These are phyloP conservation scores for Rubroshorea leprosula DNA, from an alignment of 345 rosid genomes.

Conservation along the genomic window DNA sequence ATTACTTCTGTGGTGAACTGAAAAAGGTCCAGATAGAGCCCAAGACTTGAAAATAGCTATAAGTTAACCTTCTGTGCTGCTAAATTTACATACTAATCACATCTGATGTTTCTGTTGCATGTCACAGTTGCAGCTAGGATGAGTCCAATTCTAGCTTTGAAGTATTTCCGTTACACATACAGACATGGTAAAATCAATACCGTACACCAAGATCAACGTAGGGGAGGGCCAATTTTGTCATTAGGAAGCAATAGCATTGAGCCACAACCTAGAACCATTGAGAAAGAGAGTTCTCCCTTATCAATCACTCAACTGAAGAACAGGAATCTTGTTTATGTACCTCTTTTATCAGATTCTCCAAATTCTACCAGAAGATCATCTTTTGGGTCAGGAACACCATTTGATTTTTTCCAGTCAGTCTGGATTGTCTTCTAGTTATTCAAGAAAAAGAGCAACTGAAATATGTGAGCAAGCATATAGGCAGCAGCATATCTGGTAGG, in stretches of 20 bases:
- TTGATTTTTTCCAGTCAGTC: slow-evolving; percentile 78
- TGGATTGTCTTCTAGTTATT: slow-evolving; percentile 55
- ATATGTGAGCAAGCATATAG: slow-evolving; percentile 5
- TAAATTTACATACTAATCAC: slow-evolving; percentile 47
- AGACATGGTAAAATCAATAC: slow-evolving; percentile 87
- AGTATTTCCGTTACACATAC: slow-evolving; percentile 80
- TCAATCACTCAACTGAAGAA: slow-evolving; percentile 63
- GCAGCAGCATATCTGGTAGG: background rate
- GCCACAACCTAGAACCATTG: slow-evolving; percentile 49
- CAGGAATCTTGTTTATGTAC: slow-evolving; percentile 75
- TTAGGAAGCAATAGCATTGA: slow-evolving; percentile 82
- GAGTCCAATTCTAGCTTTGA: slow-evolving; percentile 82
- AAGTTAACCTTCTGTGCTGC: too few species aligned
- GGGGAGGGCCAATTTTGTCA: slow-evolving; percentile 87
- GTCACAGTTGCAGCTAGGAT: slow-evolving; percentile 81
- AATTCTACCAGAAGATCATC: slow-evolving; percentile 64
- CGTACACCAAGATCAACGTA: slow-evolving; percentile 87
- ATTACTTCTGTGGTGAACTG: slow-evolving; percentile 44
- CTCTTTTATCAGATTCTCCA: slow-evolving; percentile 85
- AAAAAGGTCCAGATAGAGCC: slow-evolving; percentile 77
- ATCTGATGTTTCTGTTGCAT: slow-evolving; percentile 47
- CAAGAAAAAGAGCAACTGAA: slow-evolving; percentile 85
- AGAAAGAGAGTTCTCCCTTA: slow-evolving; percentile 62
- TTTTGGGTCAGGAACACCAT: slow-evolving; percentile 67
- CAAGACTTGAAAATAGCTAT: too few species aligned